These are phyloP conservation scores for Sphagnum tenellum DNA, from an alignment of 225 moss, liverwort and hornwort genomes.

Conservation along the genomic window DNA sequence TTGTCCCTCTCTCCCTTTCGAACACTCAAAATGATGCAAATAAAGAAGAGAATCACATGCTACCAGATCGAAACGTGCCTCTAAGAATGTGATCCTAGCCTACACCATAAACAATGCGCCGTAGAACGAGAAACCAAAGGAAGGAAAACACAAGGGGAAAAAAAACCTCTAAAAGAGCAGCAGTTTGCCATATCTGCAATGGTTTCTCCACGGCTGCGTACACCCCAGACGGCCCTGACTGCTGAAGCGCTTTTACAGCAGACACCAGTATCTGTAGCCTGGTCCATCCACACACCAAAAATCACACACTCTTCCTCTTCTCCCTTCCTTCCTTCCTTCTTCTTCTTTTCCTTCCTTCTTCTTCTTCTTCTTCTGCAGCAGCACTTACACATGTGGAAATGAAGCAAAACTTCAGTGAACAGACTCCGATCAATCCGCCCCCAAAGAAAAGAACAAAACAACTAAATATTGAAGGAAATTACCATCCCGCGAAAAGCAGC, in stretches of 20 bases:
- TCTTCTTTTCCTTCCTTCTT: neutral
- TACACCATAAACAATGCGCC: no score
- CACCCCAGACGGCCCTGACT: slow-evolving; percentile 34
- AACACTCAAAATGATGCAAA: no score
- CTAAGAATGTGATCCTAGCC: no score
- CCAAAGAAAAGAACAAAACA: no score
- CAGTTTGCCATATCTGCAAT: slow-evolving; percentile 92
- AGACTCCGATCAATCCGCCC: neutral
- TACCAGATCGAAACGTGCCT: no score
- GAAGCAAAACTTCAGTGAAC: neutral
- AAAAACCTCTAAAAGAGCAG: slow-evolving; percentile 77
- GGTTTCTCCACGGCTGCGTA: slow-evolving; percentile 80
- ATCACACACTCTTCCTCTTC: neutral
- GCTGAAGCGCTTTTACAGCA: slow-evolving; percentile 41
- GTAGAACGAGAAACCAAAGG: no score
- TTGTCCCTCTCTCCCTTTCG: no score
- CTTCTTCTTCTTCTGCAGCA: no score
- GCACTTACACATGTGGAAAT: no score
- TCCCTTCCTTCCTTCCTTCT: neutral
- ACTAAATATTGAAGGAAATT: no score
- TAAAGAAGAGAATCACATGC: no score
- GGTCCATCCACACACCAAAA: slow-evolving; percentile 6
- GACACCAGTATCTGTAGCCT: slow-evolving; percentile 73
- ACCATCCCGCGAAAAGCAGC: slow-evolving; percentile 75
- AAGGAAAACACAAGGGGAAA: neutral